Evolutionary conservation across 257 asterid genomes (phyloP), one percentile per base, ranked within the genome.

Genomic region (Solanum chiquidenum): DNA sequence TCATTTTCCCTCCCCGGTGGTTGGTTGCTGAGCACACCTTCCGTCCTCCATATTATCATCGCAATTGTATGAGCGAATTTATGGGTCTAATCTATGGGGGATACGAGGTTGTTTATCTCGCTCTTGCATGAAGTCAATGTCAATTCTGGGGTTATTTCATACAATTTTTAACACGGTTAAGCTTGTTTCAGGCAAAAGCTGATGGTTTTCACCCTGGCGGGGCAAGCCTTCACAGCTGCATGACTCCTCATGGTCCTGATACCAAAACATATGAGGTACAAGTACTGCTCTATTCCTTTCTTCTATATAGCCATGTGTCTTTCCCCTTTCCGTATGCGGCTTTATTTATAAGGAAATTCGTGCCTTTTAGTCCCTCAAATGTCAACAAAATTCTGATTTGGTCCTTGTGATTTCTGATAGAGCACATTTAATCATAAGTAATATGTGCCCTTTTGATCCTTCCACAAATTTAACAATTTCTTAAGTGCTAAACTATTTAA

Each of bases 221-320:
- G 33, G 99, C 99, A 77, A 97, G 99, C 92, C 99, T 97, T 33
- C 99, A 97, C 88, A 95, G 98, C 90, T 94, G 99, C 95, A 96
- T 97, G 99, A 97, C 99, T 87, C 99, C 99, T 66, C 99, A 97
- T 88, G 99, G 99, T 55, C 99, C 99, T 16, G 99, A 97, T 90
- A 95, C 99, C 58, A 97, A 94, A 92, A 93, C 99, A 35, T 97
- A 86, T 9, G 99, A 97, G 99, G 99, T 97, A 62, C 14, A 91
- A 87, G 10, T 55, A 71, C 84, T 60, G 40, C 29, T 91, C 55
- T 42, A 31, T 69, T 55, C 21, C 49, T 27, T 33, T 27, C 87
- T 79, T 34, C 12, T 23, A n/a, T 44, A n/a, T 76, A 14, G 38
- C n/a, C n/a, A 40, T 77, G 25, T 25, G 29, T 77, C 62, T 77